Evolutionary conservation across 2,329 filamentous ascomycete species (phyloP).

Genomic region (Chaetothyriales sp.): DNA sequence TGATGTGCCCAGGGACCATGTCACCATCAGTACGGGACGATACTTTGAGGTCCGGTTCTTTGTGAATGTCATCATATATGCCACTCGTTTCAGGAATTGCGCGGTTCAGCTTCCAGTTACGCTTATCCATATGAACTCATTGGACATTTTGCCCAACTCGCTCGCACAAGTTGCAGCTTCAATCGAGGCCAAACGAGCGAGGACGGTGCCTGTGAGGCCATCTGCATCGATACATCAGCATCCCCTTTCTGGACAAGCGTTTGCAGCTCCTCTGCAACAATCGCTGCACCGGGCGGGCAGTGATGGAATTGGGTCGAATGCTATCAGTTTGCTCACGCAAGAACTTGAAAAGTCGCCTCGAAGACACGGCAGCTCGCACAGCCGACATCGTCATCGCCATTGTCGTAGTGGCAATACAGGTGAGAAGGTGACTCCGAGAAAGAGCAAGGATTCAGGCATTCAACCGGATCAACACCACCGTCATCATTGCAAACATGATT

Average conservation of each 20-base stretch:
- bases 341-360: conserved; percentile 14
- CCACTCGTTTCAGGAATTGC: conserved; percentile 34
- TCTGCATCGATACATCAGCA: conserved; percentile 9
- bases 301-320: neutral
- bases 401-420: conserved; percentile 3
- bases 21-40: conserved; percentile 27
- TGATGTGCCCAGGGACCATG: conserved; percentile 6
- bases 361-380: conserved; percentile 2
- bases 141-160: conserved; percentile 39
- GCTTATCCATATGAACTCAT: conserved; percentile 42
- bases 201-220: conserved; percentile 16
- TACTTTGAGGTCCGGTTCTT: conserved; percentile 44
- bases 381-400: conserved; percentile 2
- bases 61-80: conserved; percentile 34
- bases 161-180: conserved; percentile 39
- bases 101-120: conserved; percentile 41
- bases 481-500: conserved; percentile 11
- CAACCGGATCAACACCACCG: neutral
- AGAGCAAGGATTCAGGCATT: conserved; percentile 5
- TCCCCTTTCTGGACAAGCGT: conserved; percentile 35
- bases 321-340: conserved; percentile 6
- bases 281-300: conserved; percentile 23
- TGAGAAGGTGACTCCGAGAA: conserved; percentile 7
- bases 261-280: conserved; percentile 36
- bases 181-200: conserved; percentile 35